Percentiles rank a stretch among this genome's conserved stretches.
These are phyloP conservation scores for Monosporascus sp. DNA, from an alignment of 2,329 filamentous ascomycete genomes.

Conservation along the genomic window DNA sequence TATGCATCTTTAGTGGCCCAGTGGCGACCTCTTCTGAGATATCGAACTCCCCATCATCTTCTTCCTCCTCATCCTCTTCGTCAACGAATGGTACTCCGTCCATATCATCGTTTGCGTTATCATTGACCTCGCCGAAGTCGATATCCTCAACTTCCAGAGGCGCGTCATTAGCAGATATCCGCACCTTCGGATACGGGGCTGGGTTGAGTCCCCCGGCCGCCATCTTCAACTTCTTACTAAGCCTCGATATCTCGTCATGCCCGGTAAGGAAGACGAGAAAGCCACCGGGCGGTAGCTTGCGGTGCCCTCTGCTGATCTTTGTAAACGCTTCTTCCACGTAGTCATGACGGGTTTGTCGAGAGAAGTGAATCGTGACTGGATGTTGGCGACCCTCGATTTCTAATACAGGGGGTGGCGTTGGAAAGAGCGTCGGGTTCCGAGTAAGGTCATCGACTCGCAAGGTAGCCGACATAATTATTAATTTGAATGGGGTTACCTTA, in stretches of 20 bases:
- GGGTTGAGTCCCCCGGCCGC: conserved; percentile 55
- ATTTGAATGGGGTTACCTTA: conserved; percentile 71
- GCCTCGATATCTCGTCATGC: conserved; percentile 79
- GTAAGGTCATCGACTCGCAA: conserved; percentile 86
- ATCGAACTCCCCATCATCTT: conserved; percentile 62
- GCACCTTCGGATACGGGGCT: conserved; percentile 59
- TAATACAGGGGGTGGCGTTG: conserved; percentile 72
- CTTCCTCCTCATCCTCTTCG: conserved; percentile 53
- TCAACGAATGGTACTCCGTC: conserved; percentile 44
- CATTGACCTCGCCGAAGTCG: conserved; percentile 67
- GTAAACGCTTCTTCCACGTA: conserved; percentile 86
- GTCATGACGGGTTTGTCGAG: conserved; percentile 74
- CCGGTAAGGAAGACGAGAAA: conserved; percentile 94
- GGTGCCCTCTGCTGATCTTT: conserved; percentile 83
- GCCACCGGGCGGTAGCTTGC: conserved; percentile 81
- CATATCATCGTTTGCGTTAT: conserved; percentile 60
- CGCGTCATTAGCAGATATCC: conserved; percentile 69
- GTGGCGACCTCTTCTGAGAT: conserved; percentile 59
- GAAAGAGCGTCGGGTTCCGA: conserved; percentile 75
- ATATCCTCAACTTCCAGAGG: conserved; percentile 82
- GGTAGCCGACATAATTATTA: conserved; percentile 98
- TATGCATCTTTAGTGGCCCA: conserved; percentile 69
- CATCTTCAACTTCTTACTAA: conserved; percentile 74
- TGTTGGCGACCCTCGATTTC: conserved; percentile 90
- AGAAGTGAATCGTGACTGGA: conserved; percentile 84